Base-by-base conservation (phyloP, 2,329 filamentous ascomycete species). In the Exophiala sp. region DNA sequence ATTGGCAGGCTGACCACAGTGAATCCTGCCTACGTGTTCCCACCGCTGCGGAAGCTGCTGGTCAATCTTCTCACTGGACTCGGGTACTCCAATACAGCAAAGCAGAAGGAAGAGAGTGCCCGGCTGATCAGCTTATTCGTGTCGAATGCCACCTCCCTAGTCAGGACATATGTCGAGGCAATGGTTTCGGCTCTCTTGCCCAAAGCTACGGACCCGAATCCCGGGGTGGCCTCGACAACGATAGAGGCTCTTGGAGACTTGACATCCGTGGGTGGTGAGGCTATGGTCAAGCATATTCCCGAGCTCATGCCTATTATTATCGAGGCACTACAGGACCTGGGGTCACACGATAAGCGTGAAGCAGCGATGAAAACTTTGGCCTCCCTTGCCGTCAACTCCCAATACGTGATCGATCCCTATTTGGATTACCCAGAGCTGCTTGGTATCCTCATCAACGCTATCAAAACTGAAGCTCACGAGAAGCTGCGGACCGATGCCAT, bases 1-100 rank as follows among this genome's bases (percentile, higher is more conserved):
- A 95, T 98, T 62, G 94, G 93, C 24, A 88, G 94, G 10, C 74
- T 99, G 49, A 94, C 93, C 0, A 80, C 81, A 45, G 84, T 89
- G 58, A 98, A 98, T 58, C 94, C 93, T 1, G 94, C 94, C 50
- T 98, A 98, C 68, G 90, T 98, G 59, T 95, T 98, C 62, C 93
- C 94, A 1, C 94, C 93, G 0, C 70, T 98, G 32, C 85, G 93
- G 56, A 98, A 98, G 69, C 86, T 94, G 4, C 80, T 98, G 21
- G 90, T 98, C 51, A 94, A 98, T 68, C 83, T 98, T 67, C 78
- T 98, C 54, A 98, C 93, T 0, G 91, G 96, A 63, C 84, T 98
- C 18, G 90, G 95, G 61, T 97, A 96, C 63, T 94, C 93, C 5
- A 95, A 95, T 65, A 93, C 91, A 44, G 80, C 91, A 6, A 82